Base-by-base conservation (phyloP, 495 filamentous ascomycete species). In the Aspergillus egyptiacus region DNA sequence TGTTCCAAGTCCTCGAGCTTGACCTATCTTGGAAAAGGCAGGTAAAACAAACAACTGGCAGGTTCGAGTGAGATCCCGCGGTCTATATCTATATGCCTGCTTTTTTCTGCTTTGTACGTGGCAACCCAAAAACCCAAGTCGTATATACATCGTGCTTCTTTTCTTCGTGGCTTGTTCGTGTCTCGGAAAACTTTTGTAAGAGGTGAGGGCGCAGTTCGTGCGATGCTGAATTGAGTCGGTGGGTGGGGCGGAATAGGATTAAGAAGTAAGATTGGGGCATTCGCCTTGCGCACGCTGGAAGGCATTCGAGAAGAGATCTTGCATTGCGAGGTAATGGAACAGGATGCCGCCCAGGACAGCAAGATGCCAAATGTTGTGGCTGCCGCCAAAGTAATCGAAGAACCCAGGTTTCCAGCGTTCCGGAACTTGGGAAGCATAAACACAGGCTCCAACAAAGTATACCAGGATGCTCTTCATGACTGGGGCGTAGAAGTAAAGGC, bases 351-450 rank as follows among this genome's bases (percentile, higher is more conserved):
- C 87, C 20, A 99, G 68, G 19, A 99, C 93, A 17, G 94, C 94
- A 32, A 95, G 65, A 66, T 99, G 93, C 93, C 94, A 99, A 19
- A 97, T 81, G 67, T 99, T 99, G 67, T 99, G 93, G 63, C 85
- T 89, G 40, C 86, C 89, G 20, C 94, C 94, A 24, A 93, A 71
- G 65, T 95, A 99, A 65, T 99, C 93, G 55, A 97, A 96, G 57
- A 80, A 78, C 32, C 93, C 93, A 0, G 91, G 94, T 54, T 75
- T 84, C 86, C 88, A 99, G 43, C 89, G 77, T 70, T 99, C 93
- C 25, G 93, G 93, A 6, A 97, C 73, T 63, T 96, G 89, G 58
- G 83, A 84, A n/a, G 94, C 93, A 65, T 99, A 99, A 42, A 97
- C 74, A 17, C 79, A 62, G 25, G 93, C 91, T 24, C 93, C 93